Percentiles rank a stretch among this genome's conserved stretches.
Conservation (phyloP, 1,284 basidiomycete species). For the Ustilago xerochloae region DNA sequence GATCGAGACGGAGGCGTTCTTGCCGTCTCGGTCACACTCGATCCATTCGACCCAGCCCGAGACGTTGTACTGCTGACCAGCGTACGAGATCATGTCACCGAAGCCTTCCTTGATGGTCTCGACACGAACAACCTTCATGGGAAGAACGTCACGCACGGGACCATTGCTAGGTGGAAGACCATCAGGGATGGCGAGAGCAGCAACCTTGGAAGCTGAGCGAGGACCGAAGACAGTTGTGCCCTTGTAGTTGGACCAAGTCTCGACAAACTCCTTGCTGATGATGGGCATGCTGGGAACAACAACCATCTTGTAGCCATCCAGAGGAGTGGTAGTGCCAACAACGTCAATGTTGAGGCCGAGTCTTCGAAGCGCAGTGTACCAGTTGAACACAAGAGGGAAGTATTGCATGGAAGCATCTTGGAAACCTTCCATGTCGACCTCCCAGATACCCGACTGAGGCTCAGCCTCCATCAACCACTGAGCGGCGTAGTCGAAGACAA, state of each 20-base stretch:
- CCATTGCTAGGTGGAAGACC: slow-evolving; percentile 44
- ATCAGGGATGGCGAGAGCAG: slow-evolving; percentile 45
- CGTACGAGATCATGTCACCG: slow-evolving; percentile 42
- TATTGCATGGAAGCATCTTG: slow-evolving; percentile 40
- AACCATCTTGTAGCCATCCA: slow-evolving; percentile 48
- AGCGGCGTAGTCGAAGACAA: slow-evolving; percentile 43
- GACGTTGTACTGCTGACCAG: slow-evolving; percentile 37
- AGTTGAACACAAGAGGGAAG: slow-evolving; percentile 42
- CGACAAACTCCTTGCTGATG: slow-evolving; percentile 36
- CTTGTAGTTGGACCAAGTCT: slow-evolving; percentile 32
- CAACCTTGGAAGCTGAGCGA: slow-evolving; percentile 44
- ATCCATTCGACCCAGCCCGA: slow-evolving; percentile 53
- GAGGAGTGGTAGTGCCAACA: slow-evolving; percentile 29
- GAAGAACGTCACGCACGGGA: slow-evolving; percentile 37
- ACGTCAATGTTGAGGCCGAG: slow-evolving; percentile 53
- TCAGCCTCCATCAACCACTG: slow-evolving; percentile 45
- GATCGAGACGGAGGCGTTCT: slow-evolving; percentile 29
- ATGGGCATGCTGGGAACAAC: slow-evolving; percentile 48
- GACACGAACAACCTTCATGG: slow-evolving; percentile 44
- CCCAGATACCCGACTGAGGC: slow-evolving; percentile 48
- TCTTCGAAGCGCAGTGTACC: slow-evolving; percentile 46
- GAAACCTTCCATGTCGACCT: slow-evolving; percentile 30
- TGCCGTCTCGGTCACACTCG: slow-evolving; percentile 44
- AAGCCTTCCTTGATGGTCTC: slow-evolving; percentile 44
- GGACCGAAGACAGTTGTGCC: slow-evolving; percentile 46